A percentile compares a stretch with the other conserved stretches of the same genome.
These are phyloP conservation scores for Aureobasidium namibiae DNA, from an alignment of 2,329 filamentous ascomycete genomes.

Conservation along the genomic window DNA sequence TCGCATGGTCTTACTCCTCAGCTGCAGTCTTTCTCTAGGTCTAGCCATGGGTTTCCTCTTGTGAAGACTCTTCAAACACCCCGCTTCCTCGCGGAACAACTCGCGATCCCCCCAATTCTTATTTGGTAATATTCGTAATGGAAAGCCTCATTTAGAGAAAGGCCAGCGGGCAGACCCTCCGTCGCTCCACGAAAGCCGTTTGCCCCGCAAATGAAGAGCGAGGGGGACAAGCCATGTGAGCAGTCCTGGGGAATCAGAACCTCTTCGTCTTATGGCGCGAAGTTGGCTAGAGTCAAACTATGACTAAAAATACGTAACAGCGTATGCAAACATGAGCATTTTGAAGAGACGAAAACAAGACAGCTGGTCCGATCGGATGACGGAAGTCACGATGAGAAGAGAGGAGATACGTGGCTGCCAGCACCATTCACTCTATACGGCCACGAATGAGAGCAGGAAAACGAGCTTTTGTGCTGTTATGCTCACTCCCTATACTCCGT, in stretches of 20 bases:
- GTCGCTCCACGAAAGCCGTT: conserved; percentile 10
- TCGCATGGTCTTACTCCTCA: background rate
- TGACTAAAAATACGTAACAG: conserved; percentile 13
- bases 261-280: background rate
- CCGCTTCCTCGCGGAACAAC: conserved; percentile 5
- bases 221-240: conserved; percentile 10
- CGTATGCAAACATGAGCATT: background rate
- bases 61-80: background rate
- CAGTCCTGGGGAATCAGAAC: conserved; percentile 6
- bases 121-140: conserved; percentile 13
- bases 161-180: background rate
- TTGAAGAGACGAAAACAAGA: background rate
- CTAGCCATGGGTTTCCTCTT: background rate
- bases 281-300: conserved; percentile 5
- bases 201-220: conserved; percentile 4
- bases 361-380: background rate
- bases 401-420: background rate
- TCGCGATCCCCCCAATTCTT: conserved; percentile 2
- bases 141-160: background rate
- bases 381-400: background rate
- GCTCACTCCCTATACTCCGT: background rate
- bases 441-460: background rate
- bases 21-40: background rate
- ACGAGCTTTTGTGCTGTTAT: background rate
- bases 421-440: background rate